These are phyloP conservation scores for Inga laurina DNA, from an alignment of 306 rosid species.

Conservation along the genomic window DNA sequence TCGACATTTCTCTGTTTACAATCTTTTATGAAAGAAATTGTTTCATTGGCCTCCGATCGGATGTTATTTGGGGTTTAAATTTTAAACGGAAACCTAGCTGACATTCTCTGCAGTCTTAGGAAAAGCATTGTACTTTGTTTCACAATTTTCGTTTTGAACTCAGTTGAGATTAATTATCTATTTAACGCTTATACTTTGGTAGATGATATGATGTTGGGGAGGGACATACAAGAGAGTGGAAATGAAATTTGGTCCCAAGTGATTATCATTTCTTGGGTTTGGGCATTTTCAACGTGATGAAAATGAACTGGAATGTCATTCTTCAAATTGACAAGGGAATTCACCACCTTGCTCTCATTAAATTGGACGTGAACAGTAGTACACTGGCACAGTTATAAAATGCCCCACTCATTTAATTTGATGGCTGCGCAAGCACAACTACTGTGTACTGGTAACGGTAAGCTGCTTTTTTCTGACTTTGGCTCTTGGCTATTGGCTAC, in stretches of 20 bases:
- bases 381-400: neutral
- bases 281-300: neutral
- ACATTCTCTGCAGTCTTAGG: neutral
- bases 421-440: neutral
- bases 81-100: neutral
- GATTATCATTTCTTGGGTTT: neutral
- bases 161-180: neutral
- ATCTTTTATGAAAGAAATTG: constrained; percentile 21
- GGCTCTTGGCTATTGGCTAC: neutral
- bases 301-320: neutral
- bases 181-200: neutral
- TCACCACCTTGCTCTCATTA: neutral
- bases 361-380: neutral
- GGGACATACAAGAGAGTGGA: neutral
- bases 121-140: neutral
- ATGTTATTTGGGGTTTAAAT: neutral
- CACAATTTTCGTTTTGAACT: neutral
- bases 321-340: neutral
- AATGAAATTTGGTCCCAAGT: neutral
- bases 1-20: constrained; percentile 48
- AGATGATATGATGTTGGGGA: no score
- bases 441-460: neutral
- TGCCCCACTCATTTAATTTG: neutral
- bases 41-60: constrained; percentile 20
- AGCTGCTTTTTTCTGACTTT: neutral